Percentiles rank a stretch among this genome's conserved stretches.
Conservation (phyloP, 2,329 filamentous ascomycete genomes). For the Torrubiella hemipterigena region DNA sequence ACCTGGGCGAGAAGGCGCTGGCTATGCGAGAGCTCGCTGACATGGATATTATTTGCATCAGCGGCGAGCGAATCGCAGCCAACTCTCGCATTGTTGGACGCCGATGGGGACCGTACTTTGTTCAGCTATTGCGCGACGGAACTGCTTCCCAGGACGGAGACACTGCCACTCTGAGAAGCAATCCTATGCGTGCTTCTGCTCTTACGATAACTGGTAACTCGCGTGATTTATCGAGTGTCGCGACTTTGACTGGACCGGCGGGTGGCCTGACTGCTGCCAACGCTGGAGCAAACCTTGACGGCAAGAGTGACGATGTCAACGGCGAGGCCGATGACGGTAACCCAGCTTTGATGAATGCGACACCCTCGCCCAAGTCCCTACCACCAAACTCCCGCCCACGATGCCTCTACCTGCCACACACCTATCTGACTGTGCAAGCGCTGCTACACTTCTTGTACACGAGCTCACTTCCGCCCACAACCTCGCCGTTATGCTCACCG, state of each 20-base stretch:
- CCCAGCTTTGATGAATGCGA: conserved; percentile 32
- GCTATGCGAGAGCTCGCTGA: conserved; percentile 77
- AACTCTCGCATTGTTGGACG: conserved; percentile 82
- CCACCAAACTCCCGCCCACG: conserved; percentile 60
- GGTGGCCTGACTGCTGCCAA: conserved; percentile 29
- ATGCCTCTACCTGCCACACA: conserved; percentile 87
- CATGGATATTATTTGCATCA: conserved; percentile 91
- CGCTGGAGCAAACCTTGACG: conserved; percentile 18
- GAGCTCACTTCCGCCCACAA: conserved; percentile 66
- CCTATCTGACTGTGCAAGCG: conserved; percentile 76
- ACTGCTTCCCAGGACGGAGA: conserved; percentile 63
- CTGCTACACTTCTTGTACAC: conserved; percentile 92
- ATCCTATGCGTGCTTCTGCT: conserved; percentile 61
- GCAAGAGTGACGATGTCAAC: conserved; percentile 28
- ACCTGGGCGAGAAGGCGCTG: conserved; percentile 72
- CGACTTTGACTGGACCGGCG: conserved; percentile 33
- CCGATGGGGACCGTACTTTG: conserved; percentile 93
- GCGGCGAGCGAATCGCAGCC: conserved; percentile 82
- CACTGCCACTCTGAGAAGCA: conserved; percentile 56
- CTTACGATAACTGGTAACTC: conserved; percentile 71
- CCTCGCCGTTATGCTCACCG: conserved; percentile 74
- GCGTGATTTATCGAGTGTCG: no score
- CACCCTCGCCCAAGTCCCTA: conserved; percentile 44
- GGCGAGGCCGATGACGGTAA: conserved; percentile 27
- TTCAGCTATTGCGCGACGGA: conserved; percentile 77